These are phyloP conservation scores for Trichaptum fuscoviolaceum DNA, from an alignment of 768 basidiomycete species.

Conservation along the genomic window DNA sequence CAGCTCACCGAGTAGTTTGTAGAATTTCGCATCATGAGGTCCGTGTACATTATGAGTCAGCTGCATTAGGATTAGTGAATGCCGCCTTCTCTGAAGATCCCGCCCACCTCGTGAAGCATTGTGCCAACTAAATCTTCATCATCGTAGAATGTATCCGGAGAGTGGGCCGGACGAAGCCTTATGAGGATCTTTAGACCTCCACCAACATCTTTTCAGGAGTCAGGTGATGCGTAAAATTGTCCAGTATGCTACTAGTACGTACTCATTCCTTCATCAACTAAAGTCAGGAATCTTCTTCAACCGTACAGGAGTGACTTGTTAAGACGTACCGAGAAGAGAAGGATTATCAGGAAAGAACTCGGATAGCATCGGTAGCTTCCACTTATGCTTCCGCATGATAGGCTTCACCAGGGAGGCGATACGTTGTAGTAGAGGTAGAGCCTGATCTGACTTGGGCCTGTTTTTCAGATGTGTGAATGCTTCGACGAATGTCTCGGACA, in stretches of 20 bases:
- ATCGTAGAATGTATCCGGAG: constrained; percentile 65
- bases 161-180: constrained; percentile 67
- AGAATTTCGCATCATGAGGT: constrained; percentile 83
- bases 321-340: constrained; percentile 60
- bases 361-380: constrained; percentile 74
- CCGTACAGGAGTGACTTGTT: not conserved
- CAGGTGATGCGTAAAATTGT: not conserved
- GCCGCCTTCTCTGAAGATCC: not conserved
- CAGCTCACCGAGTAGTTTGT: constrained; percentile 63
- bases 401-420: constrained; percentile 84
- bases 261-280: constrained; percentile 13
- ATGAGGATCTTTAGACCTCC: constrained; percentile 78
- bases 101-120: constrained; percentile 83
- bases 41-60: constrained; percentile 87
- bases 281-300: not conserved
- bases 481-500: constrained; percentile 56
- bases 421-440: constrained; percentile 60
- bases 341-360: constrained; percentile 82
- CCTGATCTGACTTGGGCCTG: constrained; percentile 60
- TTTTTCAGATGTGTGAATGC: constrained; percentile 69
- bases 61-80: constrained; percentile 30
- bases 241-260: constrained; percentile 2
- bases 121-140: constrained; percentile 73
- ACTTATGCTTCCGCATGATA: constrained; percentile 82
- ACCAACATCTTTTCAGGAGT: constrained; percentile 56